Base-by-base conservation (phyloP, 2,329 filamentous ascomycete genomes). In the Talaromyces sp. region DNA sequence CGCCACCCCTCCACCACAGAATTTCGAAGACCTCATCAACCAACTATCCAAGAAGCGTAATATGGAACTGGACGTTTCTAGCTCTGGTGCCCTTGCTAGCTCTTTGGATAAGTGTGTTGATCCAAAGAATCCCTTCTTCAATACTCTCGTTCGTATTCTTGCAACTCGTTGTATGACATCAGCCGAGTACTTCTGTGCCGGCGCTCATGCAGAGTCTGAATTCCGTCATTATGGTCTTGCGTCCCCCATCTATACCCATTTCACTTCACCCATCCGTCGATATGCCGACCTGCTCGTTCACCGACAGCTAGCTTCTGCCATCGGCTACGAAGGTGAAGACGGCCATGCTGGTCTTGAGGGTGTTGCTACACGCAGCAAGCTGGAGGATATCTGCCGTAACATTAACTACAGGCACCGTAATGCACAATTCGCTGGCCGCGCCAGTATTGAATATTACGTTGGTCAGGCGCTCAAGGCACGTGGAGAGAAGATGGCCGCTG, bases 81-180 rank as follows among this genome's bases (percentile, higher is more conserved):
- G 90, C 42, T 97, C 91, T 9, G 90, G 90, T 68, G 91, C 92
- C n/a, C 83, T 99, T 13, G 94, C 95, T 47, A 91, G 95, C 72
- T 96, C 91, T 16, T 83, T 99, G 1, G 94, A 99, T 73, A 78
- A 76, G 30, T 99, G 94, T 70, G 81, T 88, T 43, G 92, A 97
- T 67, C 75, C 86, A 0, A 70, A 79, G 9, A 90, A 97, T 65
- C 91, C 93, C 24, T 99, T 97, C 79, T 97, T 99, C 83, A 99
- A 99, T 81, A 99, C 93, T 2, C 85, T 99, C 20, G 88, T 99
- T 63, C 90, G 94, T 70, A 96, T 99, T 75, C 89, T 99, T 79
- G 94, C 94, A 9, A 99, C 94, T 8, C 88, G 94, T 19, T 99
- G 94, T 82, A 99, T 99, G 94, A 96, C 96, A 81, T 94, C 91